A percentile compares a stretch with the other conserved stretches of the same genome.
Evolutionary conservation across 2,329 filamentous ascomycete species (phyloP).

Genomic region (Neoascochyta sp.): DNA sequence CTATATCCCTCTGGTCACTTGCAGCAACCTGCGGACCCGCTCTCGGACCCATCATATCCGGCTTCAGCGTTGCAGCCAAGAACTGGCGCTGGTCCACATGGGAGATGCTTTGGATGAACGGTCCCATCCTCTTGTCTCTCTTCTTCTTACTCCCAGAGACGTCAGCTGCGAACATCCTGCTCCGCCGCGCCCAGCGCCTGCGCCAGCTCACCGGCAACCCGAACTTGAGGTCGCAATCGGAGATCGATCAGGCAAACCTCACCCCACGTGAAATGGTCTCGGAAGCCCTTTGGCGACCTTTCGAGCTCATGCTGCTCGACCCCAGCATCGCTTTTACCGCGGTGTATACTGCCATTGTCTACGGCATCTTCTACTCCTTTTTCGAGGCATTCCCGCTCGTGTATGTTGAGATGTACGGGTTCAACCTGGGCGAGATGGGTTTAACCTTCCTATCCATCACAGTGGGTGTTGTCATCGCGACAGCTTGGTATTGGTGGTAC

Average conservation of each 20-base stretch:
- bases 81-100: constrained; percentile 85
- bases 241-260: constrained; percentile 61
- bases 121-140: constrained; percentile 68
- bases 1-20: constrained; percentile 44
- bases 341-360: constrained; percentile 79
- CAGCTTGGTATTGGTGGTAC: constrained; percentile 66
- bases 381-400: constrained; percentile 64
- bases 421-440: constrained; percentile 67
- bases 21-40: constrained; percentile 60
- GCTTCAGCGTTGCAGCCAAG: constrained; percentile 65
- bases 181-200: constrained; percentile 65
- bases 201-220: constrained; percentile 63
- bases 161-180: constrained; percentile 75
- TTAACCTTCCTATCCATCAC: constrained; percentile 83
- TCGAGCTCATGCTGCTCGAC: constrained; percentile 79
- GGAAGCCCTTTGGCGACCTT: constrained; percentile 64
- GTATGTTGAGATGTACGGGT: constrained; percentile 74
- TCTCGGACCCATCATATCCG: constrained; percentile 61
- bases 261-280: constrained; percentile 41
- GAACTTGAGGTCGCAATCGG: constrained; percentile 70
- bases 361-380: constrained; percentile 72
- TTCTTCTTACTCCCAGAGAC: constrained; percentile 86
- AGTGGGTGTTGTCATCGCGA: constrained; percentile 65
- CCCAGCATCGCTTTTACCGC: constrained; percentile 80
- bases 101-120: constrained; percentile 76